A percentile compares a stretch with the other conserved stretches of the same genome.
Conservation (phyloP, 345 rosid species). For the Euclidium syriacum region DNA sequence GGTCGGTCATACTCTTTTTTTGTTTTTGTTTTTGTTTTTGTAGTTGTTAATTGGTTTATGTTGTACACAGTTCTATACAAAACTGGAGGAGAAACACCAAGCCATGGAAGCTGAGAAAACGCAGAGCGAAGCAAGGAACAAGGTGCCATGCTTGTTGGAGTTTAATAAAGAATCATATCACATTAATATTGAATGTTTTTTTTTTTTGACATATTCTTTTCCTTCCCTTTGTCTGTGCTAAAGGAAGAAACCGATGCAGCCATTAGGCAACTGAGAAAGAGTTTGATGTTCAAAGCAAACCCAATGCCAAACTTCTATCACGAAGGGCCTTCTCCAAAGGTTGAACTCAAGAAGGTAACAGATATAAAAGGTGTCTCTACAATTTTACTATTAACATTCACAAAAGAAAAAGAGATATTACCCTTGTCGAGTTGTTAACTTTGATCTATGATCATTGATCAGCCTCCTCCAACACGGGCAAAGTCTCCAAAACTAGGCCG, state of each 20-base stretch:
- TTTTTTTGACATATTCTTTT: background rate
- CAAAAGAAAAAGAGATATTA: background rate
- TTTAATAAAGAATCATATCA: background rate
- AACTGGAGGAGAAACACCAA: constrained; percentile 77
- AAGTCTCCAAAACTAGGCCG: constrained; percentile 73
- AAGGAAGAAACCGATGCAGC: constrained; percentile 87
- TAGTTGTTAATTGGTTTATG: constrained; percentile 8
- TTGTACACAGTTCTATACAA: constrained; percentile 61
- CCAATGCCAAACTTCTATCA: constrained; percentile 89
- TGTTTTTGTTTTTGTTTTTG: too few species aligned
- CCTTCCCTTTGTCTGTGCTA: background rate
- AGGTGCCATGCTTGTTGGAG: constrained; percentile 33
- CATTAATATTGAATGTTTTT: background rate
- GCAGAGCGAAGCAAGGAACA: constrained; percentile 68
- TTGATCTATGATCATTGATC: background rate
- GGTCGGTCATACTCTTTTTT: constrained; percentile 39
- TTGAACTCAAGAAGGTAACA: constrained; percentile 76
- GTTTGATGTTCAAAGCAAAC: constrained; percentile 68
- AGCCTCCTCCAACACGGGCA: constrained; percentile 88
- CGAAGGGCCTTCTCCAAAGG: constrained; percentile 85
- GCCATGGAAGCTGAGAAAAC: constrained; percentile 77
- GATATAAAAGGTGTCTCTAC: constrained; percentile 26
- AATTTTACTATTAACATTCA: constrained; percentile 1
- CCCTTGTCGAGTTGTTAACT: background rate
- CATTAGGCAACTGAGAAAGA: constrained; percentile 75